phyloP scores from a whole-genome alignment of 192 early-diverging fungal species.

The Entomortierella beljakovae region DNA sequence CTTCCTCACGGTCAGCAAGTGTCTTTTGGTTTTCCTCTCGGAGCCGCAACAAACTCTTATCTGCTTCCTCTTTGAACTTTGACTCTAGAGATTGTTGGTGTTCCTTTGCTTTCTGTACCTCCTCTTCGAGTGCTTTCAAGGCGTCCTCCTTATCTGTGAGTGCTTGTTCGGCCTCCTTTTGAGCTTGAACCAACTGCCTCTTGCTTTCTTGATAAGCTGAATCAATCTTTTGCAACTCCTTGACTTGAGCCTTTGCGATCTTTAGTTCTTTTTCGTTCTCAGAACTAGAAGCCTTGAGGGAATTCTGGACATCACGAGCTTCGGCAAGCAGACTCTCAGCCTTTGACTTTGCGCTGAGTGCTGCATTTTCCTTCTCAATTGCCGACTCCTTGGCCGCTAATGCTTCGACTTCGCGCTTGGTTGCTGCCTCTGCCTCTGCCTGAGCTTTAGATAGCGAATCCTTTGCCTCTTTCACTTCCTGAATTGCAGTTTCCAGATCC shows the following conservation, averaged over 20 bases:
- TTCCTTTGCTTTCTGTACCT: slow-evolving; percentile 9
- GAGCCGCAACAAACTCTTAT: slow-evolving; percentile 1
- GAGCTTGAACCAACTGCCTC: slow-evolving; percentile 20
- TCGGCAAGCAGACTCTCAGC: slow-evolving; percentile 14
- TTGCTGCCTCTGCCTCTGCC: slow-evolving; percentile 10
- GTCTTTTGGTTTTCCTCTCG: slow-evolving; percentile 11
- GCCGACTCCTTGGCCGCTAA: slow-evolving; percentile 9
- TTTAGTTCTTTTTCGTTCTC: slow-evolving; percentile 34
- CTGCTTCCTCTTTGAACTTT: slow-evolving; percentile 8
- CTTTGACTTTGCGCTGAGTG: slow-evolving; percentile 14
- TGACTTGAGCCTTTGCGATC: slow-evolving; percentile 34
- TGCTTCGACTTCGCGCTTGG: slow-evolving; percentile 26
- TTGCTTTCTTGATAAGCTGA: slow-evolving; percentile 8
- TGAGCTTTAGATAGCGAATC: slow-evolving; percentile 21
- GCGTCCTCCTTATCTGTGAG: slow-evolving; percentile 14
- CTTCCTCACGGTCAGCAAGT: slow-evolving; percentile 21
- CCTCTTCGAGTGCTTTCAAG: slow-evolving; percentile 9
- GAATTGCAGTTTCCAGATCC: slow-evolving; percentile 10
- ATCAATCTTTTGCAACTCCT: slow-evolving; percentile 43
- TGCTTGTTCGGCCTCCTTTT: slow-evolving; percentile 9
- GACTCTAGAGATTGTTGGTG: slow-evolving; percentile 10
- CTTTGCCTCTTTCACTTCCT: slow-evolving; percentile 18
- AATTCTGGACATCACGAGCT: slow-evolving; percentile 4
- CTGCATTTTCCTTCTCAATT: slow-evolving; percentile 20
- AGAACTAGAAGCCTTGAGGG: slow-evolving; percentile 1